Evolutionary conservation across 257 asterid species (phyloP).

Genomic region (Solanum megistacrolobum): DNA sequence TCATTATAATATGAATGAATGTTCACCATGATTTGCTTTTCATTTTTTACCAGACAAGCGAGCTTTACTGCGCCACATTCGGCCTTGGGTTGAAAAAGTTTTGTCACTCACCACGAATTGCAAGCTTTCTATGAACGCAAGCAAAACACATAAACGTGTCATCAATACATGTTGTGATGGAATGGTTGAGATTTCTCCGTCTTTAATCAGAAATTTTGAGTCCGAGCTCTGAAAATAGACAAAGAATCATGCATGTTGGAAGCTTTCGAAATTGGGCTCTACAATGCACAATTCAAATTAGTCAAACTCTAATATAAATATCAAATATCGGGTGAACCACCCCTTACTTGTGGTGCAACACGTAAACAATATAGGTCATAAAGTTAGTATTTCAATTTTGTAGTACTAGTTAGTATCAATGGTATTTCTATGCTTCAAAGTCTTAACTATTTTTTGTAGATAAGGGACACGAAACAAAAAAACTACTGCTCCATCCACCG

Average conservation of each 20-base stretch:
- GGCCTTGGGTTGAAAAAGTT: background rate
- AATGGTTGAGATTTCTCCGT: background rate
- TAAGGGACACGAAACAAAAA: background rate
- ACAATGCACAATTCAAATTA: background rate
- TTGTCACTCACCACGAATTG: background rate
- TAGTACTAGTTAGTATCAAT: background rate
- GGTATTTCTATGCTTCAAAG: background rate
- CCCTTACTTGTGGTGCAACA: background rate
- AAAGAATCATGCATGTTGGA: background rate
- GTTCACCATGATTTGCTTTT: background rate
- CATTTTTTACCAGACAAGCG: background rate
- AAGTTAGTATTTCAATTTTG: background rate
- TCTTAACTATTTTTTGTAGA: background rate
- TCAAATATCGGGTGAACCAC: no score
- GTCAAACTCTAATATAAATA: no score
- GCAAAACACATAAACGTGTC: background rate
- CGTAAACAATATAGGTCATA: background rate
- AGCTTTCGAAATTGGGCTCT: background rate
- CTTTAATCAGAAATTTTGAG: fast-evolving
- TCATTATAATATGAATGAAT: background rate
- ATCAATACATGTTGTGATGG: background rate
- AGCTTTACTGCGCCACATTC: background rate
- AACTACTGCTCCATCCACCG: background rate
- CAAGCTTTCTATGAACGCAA: background rate
- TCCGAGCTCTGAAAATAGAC: background rate